Conservation (phyloP, 169 alveolate genomes). For the Eimeria acervulina region DNA sequence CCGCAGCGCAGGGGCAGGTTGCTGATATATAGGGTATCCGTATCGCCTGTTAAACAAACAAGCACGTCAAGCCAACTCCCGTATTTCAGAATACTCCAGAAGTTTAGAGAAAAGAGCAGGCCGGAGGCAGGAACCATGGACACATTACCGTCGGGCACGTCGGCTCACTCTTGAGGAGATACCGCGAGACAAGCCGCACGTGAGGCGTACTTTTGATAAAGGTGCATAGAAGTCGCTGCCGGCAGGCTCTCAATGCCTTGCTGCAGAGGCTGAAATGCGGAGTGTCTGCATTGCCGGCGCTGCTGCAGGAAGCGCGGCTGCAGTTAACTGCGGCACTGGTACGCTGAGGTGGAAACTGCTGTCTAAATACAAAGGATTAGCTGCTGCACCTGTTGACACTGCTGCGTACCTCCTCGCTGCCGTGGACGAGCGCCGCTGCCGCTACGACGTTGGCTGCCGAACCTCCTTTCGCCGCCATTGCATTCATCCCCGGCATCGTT, state of each 20-base stretch:
- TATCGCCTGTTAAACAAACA: slow-evolving; percentile 43
- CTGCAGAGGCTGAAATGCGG: slow-evolving; percentile 77
- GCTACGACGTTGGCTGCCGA: slow-evolving; percentile 81
- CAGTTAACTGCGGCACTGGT: slow-evolving; percentile 77
- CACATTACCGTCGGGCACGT: slow-evolving; percentile 67
- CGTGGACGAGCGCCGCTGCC: slow-evolving; percentile 81
- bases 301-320: slow-evolving; percentile 70
- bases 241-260: slow-evolving; percentile 80
- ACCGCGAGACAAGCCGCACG: slow-evolving; percentile 72
- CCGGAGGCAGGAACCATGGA: slow-evolving; percentile 4
- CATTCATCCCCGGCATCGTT: slow-evolving; percentile 72
- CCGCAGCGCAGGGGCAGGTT: slow-evolving; percentile 76
- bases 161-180: slow-evolving; percentile 21
- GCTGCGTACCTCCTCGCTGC: slow-evolving; percentile 82
- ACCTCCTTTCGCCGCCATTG: slow-evolving; percentile 79
- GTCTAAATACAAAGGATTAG: slow-evolving; percentile 67
- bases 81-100: background rate
- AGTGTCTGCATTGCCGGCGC: slow-evolving; percentile 77
- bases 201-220: slow-evolving; percentile 78
- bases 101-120: background rate
- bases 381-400: slow-evolving; percentile 78
- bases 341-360: slow-evolving; percentile 61
- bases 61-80: background rate
- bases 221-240: slow-evolving; percentile 79
- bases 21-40: slow-evolving; percentile 80